A percentile compares a stretch with the other conserved stretches of the same genome.
Conservation (phyloP, 2,329 filamentous ascomycete genomes). For the Coleophoma crateriformis region DNA sequence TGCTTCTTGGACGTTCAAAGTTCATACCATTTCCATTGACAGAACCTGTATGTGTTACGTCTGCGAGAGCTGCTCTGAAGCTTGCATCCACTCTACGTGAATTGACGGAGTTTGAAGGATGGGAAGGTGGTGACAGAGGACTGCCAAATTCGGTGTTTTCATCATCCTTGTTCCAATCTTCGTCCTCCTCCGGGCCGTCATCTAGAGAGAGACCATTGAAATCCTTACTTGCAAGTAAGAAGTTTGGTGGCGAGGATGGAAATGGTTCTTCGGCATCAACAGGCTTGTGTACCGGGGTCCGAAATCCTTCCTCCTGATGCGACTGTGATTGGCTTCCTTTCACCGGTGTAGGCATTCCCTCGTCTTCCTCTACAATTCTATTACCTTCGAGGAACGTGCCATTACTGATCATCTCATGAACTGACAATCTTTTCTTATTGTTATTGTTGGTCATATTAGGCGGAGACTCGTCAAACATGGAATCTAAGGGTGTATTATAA, state of each 20-base stretch:
- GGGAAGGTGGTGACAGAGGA: constrained; percentile 48
- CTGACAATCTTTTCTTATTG: constrained; percentile 22
- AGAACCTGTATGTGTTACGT: constrained; percentile 42
- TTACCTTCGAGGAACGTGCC: constrained; percentile 48
- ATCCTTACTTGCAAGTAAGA: constrained; percentile 28
- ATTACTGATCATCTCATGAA: constrained; percentile 23
- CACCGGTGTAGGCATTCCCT: constrained; percentile 45
- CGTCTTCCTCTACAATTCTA: constrained; percentile 59
- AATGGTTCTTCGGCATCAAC: constrained; percentile 12
- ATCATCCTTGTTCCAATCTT: constrained; percentile 55
- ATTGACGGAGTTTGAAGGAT: constrained; percentile 41
- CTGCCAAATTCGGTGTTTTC: constrained; percentile 48
- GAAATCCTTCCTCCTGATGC: constrained; percentile 11
- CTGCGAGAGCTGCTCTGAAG: constrained; percentile 47
- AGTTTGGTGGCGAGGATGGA: constrained; percentile 24
- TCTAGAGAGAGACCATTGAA: constrained; percentile 50
- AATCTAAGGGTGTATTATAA: constrained; percentile 68
- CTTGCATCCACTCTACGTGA: constrained; percentile 47
- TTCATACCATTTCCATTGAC: constrained; percentile 25
- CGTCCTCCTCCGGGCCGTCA: constrained; percentile 54
- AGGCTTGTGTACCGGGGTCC: constrained; percentile 12
- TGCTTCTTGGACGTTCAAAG: constrained; percentile 55
- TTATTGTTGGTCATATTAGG: constrained; percentile 46
- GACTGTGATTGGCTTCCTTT: constrained; percentile 12
- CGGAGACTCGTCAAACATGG: constrained; percentile 76